phyloP scores from a whole-genome alignment of 331 rosid species.

The Malus hybrid region DNA sequence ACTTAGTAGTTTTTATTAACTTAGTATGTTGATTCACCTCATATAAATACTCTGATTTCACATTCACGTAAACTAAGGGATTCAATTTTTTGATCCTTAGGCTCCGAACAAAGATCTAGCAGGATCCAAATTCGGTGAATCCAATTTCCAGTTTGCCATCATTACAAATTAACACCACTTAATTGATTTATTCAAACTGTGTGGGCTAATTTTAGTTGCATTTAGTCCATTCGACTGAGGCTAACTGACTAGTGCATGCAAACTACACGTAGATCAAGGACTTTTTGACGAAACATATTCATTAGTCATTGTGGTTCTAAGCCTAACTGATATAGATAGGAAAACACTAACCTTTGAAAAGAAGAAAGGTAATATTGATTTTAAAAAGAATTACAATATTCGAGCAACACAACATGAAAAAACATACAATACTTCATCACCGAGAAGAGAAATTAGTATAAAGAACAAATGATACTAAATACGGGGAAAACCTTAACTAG shows the following conservation, averaged over 20 bases:
- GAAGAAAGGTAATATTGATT: background rate
- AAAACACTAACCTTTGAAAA: background rate
- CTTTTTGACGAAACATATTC: background rate
- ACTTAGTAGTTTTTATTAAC: no score
- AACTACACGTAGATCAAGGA: background rate
- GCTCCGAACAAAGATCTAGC: no score
- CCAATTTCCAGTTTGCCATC: background rate
- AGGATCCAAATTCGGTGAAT: no score
- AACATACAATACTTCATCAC: background rate
- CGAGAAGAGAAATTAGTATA: background rate
- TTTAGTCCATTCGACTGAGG: background rate
- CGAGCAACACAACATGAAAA: background rate
- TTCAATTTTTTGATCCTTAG: no score
- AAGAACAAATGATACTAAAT: background rate
- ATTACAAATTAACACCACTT: background rate
- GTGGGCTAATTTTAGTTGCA: background rate
- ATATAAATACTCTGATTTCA: no score
- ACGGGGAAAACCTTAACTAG: background rate
- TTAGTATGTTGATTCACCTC: no score
- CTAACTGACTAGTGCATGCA: background rate
- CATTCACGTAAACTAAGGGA: fast-evolving
- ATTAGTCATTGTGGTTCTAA: background rate
- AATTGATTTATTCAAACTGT: background rate
- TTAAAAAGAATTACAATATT: no score
- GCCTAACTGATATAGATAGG: background rate